Conservation (phyloP, 257 asterid species). For the Rubia yunnanensis region DNA sequence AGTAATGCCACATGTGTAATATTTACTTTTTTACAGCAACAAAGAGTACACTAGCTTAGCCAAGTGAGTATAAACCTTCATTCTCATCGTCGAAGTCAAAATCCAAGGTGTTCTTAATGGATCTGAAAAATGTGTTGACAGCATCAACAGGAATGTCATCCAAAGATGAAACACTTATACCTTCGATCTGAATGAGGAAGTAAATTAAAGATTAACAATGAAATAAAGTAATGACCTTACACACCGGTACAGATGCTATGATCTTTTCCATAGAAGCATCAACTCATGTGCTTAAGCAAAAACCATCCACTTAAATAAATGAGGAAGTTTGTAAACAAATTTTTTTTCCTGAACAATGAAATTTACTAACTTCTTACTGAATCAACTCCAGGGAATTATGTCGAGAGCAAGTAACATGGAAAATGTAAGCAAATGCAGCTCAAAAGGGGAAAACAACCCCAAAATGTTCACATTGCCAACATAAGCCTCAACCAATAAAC, state of each 20-base stretch:
- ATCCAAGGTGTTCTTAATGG: constrained; percentile 71
- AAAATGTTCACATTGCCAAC: neutral
- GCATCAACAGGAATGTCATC: constrained; percentile 93
- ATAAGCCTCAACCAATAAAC: neutral
- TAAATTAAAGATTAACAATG: neutral
- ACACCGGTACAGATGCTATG: constrained; percentile 1
- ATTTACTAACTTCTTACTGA: neutral
- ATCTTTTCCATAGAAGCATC: neutral
- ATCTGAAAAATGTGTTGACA: constrained; percentile 65
- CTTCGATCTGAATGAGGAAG: constrained; percentile 56
- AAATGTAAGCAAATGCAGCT: neutral
- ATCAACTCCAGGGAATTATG: neutral
- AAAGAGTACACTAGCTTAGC: neutral
- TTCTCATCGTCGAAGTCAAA: constrained; percentile 88
- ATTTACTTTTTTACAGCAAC: neutral
- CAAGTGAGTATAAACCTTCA: constrained; percentile 55
- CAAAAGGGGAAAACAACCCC: neutral
- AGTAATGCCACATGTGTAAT: neutral
- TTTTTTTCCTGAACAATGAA: neutral
- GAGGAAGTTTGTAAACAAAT: neutral
- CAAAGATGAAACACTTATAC: constrained; percentile 60
- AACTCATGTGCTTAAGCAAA: neutral
- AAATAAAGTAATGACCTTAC: neutral
- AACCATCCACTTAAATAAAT: neutral
- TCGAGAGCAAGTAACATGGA: neutral